These are phyloP conservation scores for Arachnomyces sp. DNA, from an alignment of 2,329 filamentous ascomycete species.

Conservation along the genomic window DNA sequence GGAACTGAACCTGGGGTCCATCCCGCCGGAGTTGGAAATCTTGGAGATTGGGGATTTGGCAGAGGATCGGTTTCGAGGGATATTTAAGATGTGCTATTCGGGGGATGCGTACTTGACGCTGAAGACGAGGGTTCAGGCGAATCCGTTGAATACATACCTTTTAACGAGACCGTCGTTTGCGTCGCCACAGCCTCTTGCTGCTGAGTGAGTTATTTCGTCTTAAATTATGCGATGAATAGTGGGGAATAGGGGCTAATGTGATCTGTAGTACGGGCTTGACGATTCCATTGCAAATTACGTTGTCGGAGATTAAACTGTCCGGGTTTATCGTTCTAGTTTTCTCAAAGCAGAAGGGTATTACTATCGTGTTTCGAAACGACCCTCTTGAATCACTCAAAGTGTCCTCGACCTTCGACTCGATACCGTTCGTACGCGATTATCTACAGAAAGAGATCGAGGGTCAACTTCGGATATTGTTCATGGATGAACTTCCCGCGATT, in stretches of 20 bases:
- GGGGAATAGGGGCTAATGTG: constrained; percentile 1
- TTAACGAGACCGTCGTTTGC: constrained; percentile 87
- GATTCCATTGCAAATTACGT: constrained; percentile 92
- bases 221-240: background rate
- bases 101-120: constrained; percentile 93
- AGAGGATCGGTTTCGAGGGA: constrained; percentile 92
- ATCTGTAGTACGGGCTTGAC: constrained; percentile 65
- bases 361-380: constrained; percentile 95
- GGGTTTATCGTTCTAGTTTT: constrained; percentile 98
- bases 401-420: constrained; percentile 97
- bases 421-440: constrained; percentile 96
- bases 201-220: constrained; percentile 45
- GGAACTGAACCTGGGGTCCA: constrained; percentile 91
- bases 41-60: constrained; percentile 95
- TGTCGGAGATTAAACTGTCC: constrained; percentile 91
- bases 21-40: constrained; percentile 92
- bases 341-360: constrained; percentile 93
- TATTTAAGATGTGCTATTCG: constrained; percentile 98
- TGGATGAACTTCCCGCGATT: constrained; percentile 95
- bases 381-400: constrained; percentile 96
- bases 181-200: constrained; percentile 84
- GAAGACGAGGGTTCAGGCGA: constrained; percentile 94
- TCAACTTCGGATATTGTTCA: constrained; percentile 86
- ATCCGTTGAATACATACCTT: constrained; percentile 92
- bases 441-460: constrained; percentile 92